A percentile compares a stretch with the other conserved stretches of the same genome.
These are phyloP conservation scores for Lentinus brumalis DNA, from an alignment of 768 basidiomycete species.

Conservation along the genomic window DNA sequence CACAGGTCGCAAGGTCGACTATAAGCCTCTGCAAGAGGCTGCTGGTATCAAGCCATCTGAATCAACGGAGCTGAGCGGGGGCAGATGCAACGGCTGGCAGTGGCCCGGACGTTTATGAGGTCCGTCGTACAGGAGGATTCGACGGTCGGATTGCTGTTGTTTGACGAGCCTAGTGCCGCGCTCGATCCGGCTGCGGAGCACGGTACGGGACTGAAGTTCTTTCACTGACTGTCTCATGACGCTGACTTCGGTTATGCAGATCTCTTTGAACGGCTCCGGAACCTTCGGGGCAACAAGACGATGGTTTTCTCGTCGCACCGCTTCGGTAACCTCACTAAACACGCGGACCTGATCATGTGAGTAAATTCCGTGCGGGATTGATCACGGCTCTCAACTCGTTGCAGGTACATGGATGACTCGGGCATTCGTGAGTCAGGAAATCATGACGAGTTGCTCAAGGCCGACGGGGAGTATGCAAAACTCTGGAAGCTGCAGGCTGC, in stretches of 20 bases:
- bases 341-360: slow-evolving; percentile 68
- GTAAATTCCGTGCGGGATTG: too few species aligned
- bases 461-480: slow-evolving; percentile 64
- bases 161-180: slow-evolving; percentile 29
- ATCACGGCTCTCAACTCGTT: too few species aligned
- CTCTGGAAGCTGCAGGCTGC: slow-evolving; percentile 74
- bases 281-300: slow-evolving; percentile 49
- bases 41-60: slow-evolving; percentile 55
- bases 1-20: slow-evolving; percentile 59
- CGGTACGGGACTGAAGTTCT: slow-evolving; percentile 33
- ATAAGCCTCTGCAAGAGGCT: slow-evolving; percentile 41
- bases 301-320: not conserved
- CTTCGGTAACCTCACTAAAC: slow-evolving; percentile 48
- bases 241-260: slow-evolving; percentile 35
- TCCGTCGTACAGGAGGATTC: slow-evolving; percentile 31
- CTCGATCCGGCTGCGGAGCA: slow-evolving; percentile 67
- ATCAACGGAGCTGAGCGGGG: slow-evolving; percentile 51
- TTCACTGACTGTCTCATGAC: too few species aligned
- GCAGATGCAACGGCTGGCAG: slow-evolving; percentile 26
- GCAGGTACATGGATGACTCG: slow-evolving; percentile 72
- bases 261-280: slow-evolving; percentile 69
- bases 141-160: slow-evolving; percentile 28
- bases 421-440: slow-evolving; percentile 64
- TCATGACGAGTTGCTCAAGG: slow-evolving; percentile 57
- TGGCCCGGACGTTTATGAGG: slow-evolving; percentile 32